Percentiles rank a stretch among this genome's conserved stretches.
phyloP scores from a whole-genome alignment of 1,284 basidiomycete genomes.

The Rhizoctonia solani region DNA sequence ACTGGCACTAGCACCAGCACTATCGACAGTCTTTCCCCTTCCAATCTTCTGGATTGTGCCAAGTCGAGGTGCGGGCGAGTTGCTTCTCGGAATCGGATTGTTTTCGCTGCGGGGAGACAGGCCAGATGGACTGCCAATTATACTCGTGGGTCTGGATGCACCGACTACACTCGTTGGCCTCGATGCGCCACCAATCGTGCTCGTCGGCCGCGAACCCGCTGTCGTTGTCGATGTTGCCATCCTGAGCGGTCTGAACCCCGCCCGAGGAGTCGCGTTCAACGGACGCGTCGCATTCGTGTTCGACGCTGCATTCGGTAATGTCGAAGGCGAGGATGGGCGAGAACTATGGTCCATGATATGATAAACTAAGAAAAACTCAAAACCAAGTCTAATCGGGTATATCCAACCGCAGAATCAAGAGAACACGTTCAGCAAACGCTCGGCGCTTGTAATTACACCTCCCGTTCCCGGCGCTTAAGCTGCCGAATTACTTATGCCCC shows the following conservation, averaged over 20 bases:
- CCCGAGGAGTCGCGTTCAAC: conserved; percentile 4
- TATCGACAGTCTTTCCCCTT: conserved; percentile 27
- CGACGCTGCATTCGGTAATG: not conserved
- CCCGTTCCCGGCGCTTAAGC: too few species aligned
- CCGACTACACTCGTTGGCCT: too few species aligned
- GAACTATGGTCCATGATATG: not conserved
- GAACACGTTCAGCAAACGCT: not conserved
- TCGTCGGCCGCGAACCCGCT: too few species aligned
- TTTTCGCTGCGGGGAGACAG: not conserved
- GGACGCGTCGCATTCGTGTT: conserved; percentile 3
- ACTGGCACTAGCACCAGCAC: too few species aligned
- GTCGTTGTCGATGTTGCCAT: conserved; percentile 12
- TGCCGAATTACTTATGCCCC: too few species aligned
- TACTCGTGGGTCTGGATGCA: too few species aligned
- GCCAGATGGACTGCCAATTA: not conserved
- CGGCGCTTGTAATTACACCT: not conserved
- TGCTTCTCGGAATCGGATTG: not conserved
- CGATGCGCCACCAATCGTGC: too few species aligned
- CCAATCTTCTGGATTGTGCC: conserved; percentile 32
- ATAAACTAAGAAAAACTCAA: not conserved
- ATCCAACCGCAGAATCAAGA: not conserved
- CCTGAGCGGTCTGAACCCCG: conserved; percentile 16
- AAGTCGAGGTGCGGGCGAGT: conserved; percentile 19
- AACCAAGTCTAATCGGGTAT: not conserved
- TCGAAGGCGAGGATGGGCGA: conserved; percentile 16